Evolutionary conservation across 495 filamentous ascomycete species (phyloP), one percentile per base, ranked within the genome.

Genomic region (Lineolata rhizophorae): DNA sequence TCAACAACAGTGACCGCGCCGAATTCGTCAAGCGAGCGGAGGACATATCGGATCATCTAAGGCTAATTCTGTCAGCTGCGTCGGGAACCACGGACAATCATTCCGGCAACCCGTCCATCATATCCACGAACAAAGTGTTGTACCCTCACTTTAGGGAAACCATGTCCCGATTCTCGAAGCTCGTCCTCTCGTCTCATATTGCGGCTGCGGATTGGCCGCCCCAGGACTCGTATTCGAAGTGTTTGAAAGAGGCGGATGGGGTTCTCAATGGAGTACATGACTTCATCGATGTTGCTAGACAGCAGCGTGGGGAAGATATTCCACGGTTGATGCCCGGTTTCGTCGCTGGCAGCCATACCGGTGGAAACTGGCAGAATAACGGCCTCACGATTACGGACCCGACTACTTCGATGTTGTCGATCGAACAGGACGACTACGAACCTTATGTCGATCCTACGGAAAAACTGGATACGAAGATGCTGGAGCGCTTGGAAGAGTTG

Each of bases 131-230:
- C 53, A 92, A 92, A 53, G 72, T 79, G 2, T 60, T 97, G 27
- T 94, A 95, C 45, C 87, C 90, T 18, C 82, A 95, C 55, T 97
- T 94, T 53, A 68, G 90, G 31, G 90, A 94, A 47, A 94, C 93
- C 76, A 97, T 97, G 87, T 95, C 87, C 3, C 79, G 87, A 42
- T 95, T 95, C 54, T 95, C 90, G 22, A 97, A 95, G 51, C 61
- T 97, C 22, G 90, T 97, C 15, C 67, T 97, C 20, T 95, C 85
- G 14, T 94, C 87, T n/a, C 87, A 95, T 50, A 92, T 95, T 46
- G 87, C 87, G 21, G 79, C 85, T 15, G 76, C 85, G 18, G 87
- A 95, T 50, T 94, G 77, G 69, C 81, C 83, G 14, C 58, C 68
- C 24, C 57, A 63, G 21, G 87, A 97, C 48, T 90, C 85, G 2